phyloP scores from a whole-genome alignment of 2,329 filamentous ascomycete species.

The Periconia sp. region DNA sequence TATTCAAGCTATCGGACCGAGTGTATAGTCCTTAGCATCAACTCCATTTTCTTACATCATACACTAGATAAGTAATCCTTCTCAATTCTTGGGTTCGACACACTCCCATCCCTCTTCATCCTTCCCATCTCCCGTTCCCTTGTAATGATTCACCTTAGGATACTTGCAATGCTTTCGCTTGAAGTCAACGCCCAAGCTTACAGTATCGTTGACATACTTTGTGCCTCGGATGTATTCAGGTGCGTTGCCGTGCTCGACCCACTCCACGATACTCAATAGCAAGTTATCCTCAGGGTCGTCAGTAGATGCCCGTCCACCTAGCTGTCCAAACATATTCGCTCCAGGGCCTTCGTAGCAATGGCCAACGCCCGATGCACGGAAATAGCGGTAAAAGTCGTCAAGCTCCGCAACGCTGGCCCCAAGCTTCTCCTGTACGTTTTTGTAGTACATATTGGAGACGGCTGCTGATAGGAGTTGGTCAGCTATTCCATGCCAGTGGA shows the following conservation, averaged over 20 bases:
- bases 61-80: too few relatives aligned
- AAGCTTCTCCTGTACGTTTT: slow-evolving; percentile 49
- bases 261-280: slow-evolving; percentile 51
- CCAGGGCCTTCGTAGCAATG: slow-evolving; percentile 56
- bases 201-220: slow-evolving; percentile 46
- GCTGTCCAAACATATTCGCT: slow-evolving; percentile 4
- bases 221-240: slow-evolving; percentile 44
- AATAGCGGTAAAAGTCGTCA: slow-evolving; percentile 53
- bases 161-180: slow-evolving; percentile 55
- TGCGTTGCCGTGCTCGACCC: slow-evolving; percentile 49
- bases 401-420: slow-evolving; percentile 26
- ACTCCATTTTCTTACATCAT: too few relatives aligned
- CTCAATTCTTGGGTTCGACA: too few relatives aligned
- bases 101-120: slow-evolving; percentile 24
- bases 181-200: slow-evolving; percentile 49
- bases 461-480: slow-evolving; percentile 13
- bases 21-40: too few relatives aligned
- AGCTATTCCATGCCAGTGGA: slow-evolving; percentile 26
- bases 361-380: slow-evolving; percentile 56
- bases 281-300: slow-evolving; percentile 46
- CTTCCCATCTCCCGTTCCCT: slow-evolving; percentile 18
- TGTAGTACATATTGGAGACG: slow-evolving; percentile 46
- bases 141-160: slow-evolving; percentile 23
- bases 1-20: too few relatives aligned
- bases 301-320: not conserved